phyloP scores from a whole-genome alignment of 2,329 filamentous ascomycete species.

The Aspergillus chevalieri region DNA sequence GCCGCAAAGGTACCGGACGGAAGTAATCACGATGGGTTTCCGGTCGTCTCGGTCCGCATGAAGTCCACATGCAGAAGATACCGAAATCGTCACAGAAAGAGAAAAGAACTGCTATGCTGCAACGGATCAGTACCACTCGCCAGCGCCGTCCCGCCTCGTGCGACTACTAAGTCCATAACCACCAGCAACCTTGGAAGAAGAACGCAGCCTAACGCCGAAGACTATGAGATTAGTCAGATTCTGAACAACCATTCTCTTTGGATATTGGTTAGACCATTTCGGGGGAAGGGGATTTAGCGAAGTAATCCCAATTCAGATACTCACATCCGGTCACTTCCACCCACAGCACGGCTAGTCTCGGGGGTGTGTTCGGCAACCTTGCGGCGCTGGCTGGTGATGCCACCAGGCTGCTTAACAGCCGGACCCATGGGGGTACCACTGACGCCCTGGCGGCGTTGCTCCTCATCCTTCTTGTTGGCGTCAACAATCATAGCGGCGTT shows the following conservation, averaged over 20 bases:
- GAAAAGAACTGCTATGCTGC: slow-evolving; percentile 22
- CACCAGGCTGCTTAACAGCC: slow-evolving; percentile 60
- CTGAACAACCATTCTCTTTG: slow-evolving; percentile 42
- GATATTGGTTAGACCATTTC: too few relatives aligned
- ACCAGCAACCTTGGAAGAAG: slow-evolving; percentile 66
- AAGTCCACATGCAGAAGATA: slow-evolving; percentile 19
- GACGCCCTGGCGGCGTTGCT: slow-evolving; percentile 62
- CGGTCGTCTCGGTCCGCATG: slow-evolving; percentile 24
- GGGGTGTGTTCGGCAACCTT: slow-evolving; percentile 76
- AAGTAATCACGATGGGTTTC: slow-evolving; percentile 15
- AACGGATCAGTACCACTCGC: slow-evolving; percentile 39
- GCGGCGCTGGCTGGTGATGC: slow-evolving; percentile 69
- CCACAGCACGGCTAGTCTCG: slow-evolving; percentile 68
- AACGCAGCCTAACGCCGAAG: slow-evolving; percentile 80
- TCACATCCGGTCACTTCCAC: slow-evolving; percentile 93
- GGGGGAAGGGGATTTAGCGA: slow-evolving; percentile 54
- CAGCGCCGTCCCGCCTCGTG: slow-evolving; percentile 46
- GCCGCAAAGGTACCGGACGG: slow-evolving; percentile 16
- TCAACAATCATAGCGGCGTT: slow-evolving; percentile 92
- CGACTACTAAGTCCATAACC: slow-evolving; percentile 45
- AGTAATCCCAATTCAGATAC: slow-evolving; percentile 61
- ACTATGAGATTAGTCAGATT: slow-evolving; percentile 75
- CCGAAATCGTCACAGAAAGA: background rate
- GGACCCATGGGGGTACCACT: slow-evolving; percentile 52
- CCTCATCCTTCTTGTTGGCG: slow-evolving; percentile 67